A percentile compares a stretch with the other conserved stretches of the same genome.
Conservation (phyloP, 2,329 filamentous ascomycete species). For the Elsinoe arachidis region DNA sequence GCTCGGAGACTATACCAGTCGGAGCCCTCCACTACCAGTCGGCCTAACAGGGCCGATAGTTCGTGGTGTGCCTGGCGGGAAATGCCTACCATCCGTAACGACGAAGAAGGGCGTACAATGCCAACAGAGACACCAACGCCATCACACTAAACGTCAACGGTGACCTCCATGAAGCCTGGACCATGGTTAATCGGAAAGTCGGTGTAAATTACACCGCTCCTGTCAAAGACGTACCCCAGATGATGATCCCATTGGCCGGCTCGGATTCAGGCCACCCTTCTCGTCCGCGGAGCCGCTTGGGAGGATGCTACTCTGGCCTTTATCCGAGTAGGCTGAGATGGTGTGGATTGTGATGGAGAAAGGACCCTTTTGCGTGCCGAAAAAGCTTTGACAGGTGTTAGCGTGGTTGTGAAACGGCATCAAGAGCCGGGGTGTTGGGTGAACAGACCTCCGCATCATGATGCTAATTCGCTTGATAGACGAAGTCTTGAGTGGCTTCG, state of each 20-base stretch:
- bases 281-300: not conserved
- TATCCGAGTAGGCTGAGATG: slow-evolving; percentile 37
- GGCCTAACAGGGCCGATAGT: no score
- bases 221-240: slow-evolving; percentile 12
- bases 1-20: no score
- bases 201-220: not conserved
- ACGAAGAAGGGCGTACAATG: slow-evolving; percentile 1
- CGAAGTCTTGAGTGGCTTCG: slow-evolving; percentile 49
- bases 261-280: not conserved
- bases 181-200: not conserved
- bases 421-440: not conserved
- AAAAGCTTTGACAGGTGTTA: slow-evolving; percentile 51
- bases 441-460: slow-evolving; percentile 68
- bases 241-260: not conserved
- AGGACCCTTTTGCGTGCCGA: slow-evolving; percentile 61
- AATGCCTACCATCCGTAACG: not conserved
- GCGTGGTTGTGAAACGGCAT: slow-evolving; percentile 1
- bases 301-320: slow-evolving; percentile 17
- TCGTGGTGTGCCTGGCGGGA: no score
- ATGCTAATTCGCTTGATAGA: slow-evolving; percentile 60
- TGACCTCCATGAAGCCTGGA: not conserved
- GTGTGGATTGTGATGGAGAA: slow-evolving; percentile 52
- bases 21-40: no score
- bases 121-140: not conserved
- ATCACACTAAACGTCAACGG: slow-evolving; percentile 4